Conservation (phyloP, 2,329 filamentous ascomycete species). For the Huntiella moniliformis region DNA sequence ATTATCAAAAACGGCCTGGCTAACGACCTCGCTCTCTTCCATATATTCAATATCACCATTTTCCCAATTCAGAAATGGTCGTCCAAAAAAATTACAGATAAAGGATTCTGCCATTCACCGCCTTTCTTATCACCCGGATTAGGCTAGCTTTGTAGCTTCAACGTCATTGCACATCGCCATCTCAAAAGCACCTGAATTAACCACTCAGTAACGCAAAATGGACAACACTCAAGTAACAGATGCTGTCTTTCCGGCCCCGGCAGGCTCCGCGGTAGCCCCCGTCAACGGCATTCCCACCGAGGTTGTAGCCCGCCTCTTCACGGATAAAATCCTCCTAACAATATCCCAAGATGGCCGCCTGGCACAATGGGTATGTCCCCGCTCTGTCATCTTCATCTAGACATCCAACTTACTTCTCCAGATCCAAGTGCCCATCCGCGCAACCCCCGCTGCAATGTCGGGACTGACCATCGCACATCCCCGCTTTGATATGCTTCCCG, state of each 20-base stretch:
- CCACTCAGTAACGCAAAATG: background rate
- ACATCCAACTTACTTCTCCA: constrained; percentile 17
- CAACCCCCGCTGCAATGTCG: constrained; percentile 26
- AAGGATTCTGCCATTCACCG: constrained; percentile 19
- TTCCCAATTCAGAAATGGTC: too few relatives aligned
- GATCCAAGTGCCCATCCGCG: constrained; percentile 64
- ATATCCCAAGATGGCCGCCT: constrained; percentile 70
- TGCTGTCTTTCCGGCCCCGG: constrained; percentile 50
- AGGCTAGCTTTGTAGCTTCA: constrained; percentile 7
- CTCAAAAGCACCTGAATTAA: too few relatives aligned
- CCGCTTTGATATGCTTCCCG: constrained; percentile 38
- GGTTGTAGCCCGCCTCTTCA: constrained; percentile 53
- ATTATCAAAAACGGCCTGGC: background rate
- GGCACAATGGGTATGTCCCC: constrained; percentile 60
- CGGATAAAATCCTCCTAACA: constrained; percentile 81
- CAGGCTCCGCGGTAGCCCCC: constrained; percentile 36
- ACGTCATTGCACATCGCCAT: too few relatives aligned
- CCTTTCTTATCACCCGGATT: constrained; percentile 14
- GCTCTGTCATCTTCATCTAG: background rate
- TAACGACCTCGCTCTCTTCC: too few relatives aligned
- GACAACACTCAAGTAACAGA: constrained; percentile 13
- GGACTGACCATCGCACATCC: constrained; percentile 8
- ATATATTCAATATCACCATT: too few relatives aligned
- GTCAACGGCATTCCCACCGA: constrained; percentile 55
- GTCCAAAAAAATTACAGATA: constrained; percentile 10